Conservation (phyloP, 2,329 filamentous ascomycete species). For the Alternaria alternata region DNA sequence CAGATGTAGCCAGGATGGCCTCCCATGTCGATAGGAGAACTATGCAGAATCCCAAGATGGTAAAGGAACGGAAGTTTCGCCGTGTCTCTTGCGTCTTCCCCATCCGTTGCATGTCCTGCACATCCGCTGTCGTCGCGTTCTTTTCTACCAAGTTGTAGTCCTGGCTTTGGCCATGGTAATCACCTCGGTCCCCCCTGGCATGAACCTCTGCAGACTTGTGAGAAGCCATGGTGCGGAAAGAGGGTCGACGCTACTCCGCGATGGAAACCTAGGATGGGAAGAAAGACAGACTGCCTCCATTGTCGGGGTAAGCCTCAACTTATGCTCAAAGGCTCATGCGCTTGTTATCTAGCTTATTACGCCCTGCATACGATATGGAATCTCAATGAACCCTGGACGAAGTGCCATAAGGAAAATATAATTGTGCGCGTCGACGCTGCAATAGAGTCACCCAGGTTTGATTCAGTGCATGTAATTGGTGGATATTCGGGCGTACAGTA, state of each 20-base stretch:
- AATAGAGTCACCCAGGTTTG: background rate
- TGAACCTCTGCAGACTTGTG: background rate
- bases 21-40: constrained; percentile 35
- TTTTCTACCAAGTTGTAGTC: constrained; percentile 12
- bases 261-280: background rate
- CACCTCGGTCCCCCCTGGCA: background rate
- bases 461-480: background rate
- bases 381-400: background rate
- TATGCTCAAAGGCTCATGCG: background rate
- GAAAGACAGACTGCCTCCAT: background rate
- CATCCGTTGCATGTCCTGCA: constrained; percentile 30
- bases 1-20: constrained; percentile 23
- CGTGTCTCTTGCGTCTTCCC: constrained; percentile 32
- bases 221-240: background rate
- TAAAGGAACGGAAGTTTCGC: constrained; percentile 23
- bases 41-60: constrained; percentile 30
- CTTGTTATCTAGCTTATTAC: background rate
- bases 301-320: background rate
- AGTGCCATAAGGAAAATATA: background rate
- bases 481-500: background rate
- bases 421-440: background rate
- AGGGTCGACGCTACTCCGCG: background rate
- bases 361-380: background rate
- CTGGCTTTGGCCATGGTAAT: background rate
- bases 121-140: constrained; percentile 27